These are phyloP conservation scores for Priceomyces carsonii DNA, from an alignment of 805 yeast species.

Conservation along the genomic window DNA sequence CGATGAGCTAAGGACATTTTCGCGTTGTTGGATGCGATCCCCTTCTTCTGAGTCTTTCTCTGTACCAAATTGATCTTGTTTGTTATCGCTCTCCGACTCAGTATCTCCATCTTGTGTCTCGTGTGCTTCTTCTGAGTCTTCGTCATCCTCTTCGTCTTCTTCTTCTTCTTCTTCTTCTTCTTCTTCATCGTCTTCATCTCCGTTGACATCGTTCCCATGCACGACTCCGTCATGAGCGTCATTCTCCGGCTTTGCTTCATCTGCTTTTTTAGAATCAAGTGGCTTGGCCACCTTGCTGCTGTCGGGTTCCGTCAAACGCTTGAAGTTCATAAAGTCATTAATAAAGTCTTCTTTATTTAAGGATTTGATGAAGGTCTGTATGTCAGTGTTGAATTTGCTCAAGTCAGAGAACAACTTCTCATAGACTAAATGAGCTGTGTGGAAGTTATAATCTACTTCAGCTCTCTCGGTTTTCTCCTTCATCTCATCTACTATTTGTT, in stretches of 20 bases:
- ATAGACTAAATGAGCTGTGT: slow-evolving; percentile 24
- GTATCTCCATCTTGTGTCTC: slow-evolving; percentile 5
- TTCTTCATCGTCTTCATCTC: slow-evolving; percentile 9
- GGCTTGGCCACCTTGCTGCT: not conserved
- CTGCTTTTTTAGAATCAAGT: slow-evolving; percentile 8
- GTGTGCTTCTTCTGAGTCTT: slow-evolving; percentile 13
- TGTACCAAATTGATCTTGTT: too few relatives aligned
- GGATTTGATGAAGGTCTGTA: slow-evolving; percentile 17
- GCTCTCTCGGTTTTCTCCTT: slow-evolving; percentile 1
- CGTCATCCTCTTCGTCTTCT: slow-evolving; percentile 14
- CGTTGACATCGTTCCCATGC: not conserved
- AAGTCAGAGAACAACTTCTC: slow-evolving; percentile 19
- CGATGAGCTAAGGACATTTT: too few relatives aligned
- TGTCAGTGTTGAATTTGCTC: slow-evolving; percentile 17
- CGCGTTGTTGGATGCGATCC: too few relatives aligned
- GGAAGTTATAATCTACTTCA: slow-evolving; percentile 16
- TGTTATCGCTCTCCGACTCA: too few relatives aligned
- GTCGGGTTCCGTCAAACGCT: slow-evolving; percentile 3
- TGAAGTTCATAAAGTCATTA: slow-evolving; percentile 30
- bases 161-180: slow-evolving; percentile 13
- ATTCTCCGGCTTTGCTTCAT: slow-evolving; percentile 10
- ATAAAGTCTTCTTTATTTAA: slow-evolving; percentile 26
- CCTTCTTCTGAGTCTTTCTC: slow-evolving; percentile 9
- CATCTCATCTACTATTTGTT: slow-evolving; percentile 7
- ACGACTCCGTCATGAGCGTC: slow-evolving; percentile 9